Evolutionary conservation across 2,329 filamentous ascomycete genomes (phyloP).

Genomic region (Ophiognomonia clavigignenti-juglandacearum): DNA sequence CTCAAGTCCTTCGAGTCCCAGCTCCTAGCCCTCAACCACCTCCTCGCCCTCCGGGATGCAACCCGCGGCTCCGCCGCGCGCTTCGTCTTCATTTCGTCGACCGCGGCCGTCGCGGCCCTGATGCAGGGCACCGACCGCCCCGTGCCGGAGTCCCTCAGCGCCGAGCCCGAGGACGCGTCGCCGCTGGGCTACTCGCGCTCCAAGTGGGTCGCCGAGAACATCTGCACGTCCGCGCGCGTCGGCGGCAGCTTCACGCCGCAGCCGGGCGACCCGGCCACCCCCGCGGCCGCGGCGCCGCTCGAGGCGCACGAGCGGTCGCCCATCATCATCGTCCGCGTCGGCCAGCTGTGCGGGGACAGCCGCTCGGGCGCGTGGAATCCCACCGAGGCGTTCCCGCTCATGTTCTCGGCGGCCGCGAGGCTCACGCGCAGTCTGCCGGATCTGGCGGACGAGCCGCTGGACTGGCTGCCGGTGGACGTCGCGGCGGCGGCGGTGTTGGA

Average conservation of each 20-base stretch:
- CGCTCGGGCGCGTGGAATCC: slow-evolving; percentile 39
- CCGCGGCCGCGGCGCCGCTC: slow-evolving; percentile 13
- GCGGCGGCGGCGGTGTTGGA: slow-evolving; percentile 37
- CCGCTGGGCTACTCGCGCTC: slow-evolving; percentile 50
- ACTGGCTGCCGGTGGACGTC: slow-evolving; percentile 43
- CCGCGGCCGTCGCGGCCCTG: slow-evolving; percentile 16
- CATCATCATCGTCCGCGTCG: slow-evolving; percentile 37
- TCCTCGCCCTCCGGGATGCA: slow-evolving; percentile 26
- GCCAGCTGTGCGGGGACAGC: slow-evolving; percentile 38
- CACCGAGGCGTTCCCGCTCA: slow-evolving; percentile 43
- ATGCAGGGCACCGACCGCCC: not conserved
- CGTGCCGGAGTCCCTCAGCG: slow-evolving; percentile 37
- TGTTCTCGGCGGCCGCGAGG: slow-evolving; percentile 35
- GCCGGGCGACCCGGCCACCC: not conserved
- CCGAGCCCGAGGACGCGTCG: slow-evolving; percentile 36
- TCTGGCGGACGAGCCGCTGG: slow-evolving; percentile 30
- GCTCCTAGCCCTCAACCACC: slow-evolving; percentile 41
- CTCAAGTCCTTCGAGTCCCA: slow-evolving; percentile 42
- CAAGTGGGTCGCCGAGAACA: slow-evolving; percentile 54
- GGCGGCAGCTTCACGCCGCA: not conserved
- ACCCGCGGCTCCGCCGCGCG: slow-evolving; percentile 10
- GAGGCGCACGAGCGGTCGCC: slow-evolving; percentile 20
- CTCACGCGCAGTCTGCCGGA: slow-evolving; percentile 33
- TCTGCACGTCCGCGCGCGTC: slow-evolving; percentile 37
- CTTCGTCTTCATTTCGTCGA: slow-evolving; percentile 24